Percentiles rank a stretch among this genome's conserved stretches.
phyloP scores from a whole-genome alignment of 1,139 yeast genomes.

The Candida glucosophila region DNA sequence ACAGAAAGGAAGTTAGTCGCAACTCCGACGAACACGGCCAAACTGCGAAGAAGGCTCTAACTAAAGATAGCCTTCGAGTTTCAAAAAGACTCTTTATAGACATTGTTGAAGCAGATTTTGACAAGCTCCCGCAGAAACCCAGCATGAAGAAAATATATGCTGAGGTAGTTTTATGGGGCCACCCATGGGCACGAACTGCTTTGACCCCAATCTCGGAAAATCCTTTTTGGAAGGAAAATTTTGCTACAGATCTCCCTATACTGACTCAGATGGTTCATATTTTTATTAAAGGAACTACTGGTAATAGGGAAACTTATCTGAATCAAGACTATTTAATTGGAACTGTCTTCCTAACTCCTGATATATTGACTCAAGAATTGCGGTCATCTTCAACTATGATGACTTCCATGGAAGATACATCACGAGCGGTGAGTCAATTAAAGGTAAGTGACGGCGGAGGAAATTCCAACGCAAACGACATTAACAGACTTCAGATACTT shows the following conservation, averaged over 20 bases:
- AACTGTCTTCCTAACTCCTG: constrained; percentile 48
- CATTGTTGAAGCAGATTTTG: constrained; percentile 62
- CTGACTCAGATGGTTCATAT: constrained; percentile 47
- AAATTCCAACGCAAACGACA: constrained; percentile 14
- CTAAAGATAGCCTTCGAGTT: constrained; percentile 40
- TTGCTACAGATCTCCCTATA: constrained; percentile 48
- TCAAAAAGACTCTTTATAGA: constrained; percentile 47
- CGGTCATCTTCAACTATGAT: constrained; percentile 33
- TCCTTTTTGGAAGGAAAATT: constrained; percentile 71
- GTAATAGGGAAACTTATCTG: constrained; percentile 15
- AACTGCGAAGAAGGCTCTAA: constrained; percentile 20
- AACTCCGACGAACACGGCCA: background rate
- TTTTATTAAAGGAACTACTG: constrained; percentile 35
- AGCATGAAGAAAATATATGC: constrained; percentile 42
- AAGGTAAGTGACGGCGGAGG: constrained; percentile 14
- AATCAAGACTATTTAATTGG: constrained; percentile 39
- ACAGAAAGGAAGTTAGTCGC: background rate
- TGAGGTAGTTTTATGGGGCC: constrained; percentile 59
- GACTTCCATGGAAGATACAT: constrained; percentile 4
- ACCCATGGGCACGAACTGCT: constrained; percentile 65
- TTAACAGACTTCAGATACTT: constrained; percentile 34
- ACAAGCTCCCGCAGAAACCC: constrained; percentile 10
- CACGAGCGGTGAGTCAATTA: constrained; percentile 7
- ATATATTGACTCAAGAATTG: too few relatives aligned
- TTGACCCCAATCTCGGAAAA: constrained; percentile 38